Percentiles rank a stretch among this genome's conserved stretches.
Conservation (phyloP, 495 filamentous ascomycete genomes). For the Acidomyces sp. region DNA sequence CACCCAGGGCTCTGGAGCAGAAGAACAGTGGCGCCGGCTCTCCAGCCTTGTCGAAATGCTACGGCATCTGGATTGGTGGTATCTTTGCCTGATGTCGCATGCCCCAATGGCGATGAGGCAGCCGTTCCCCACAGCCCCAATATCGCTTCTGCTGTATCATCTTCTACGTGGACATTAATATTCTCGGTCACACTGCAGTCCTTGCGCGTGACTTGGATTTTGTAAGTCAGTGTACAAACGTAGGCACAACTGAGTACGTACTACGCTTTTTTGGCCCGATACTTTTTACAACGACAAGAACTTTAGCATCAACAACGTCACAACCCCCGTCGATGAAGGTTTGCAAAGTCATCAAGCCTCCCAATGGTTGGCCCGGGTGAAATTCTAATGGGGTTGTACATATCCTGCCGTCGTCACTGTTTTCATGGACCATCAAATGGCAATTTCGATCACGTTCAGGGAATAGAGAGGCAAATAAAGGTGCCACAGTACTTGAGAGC, state of each 20-base stretch:
- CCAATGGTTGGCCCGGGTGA: slow-evolving; percentile 26
- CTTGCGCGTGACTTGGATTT: slow-evolving; percentile 32
- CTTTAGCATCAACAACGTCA: slow-evolving; percentile 34
- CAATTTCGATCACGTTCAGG: slow-evolving; percentile 38
- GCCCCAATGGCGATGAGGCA: slow-evolving; percentile 30
- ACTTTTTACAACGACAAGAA: slow-evolving; percentile 45
- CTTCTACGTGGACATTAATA: slow-evolving; percentile 43
- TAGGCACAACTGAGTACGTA: slow-evolving; percentile 5
- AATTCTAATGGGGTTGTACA: slow-evolving; percentile 37
- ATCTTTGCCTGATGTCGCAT: background rate
- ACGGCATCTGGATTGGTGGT: slow-evolving; percentile 35
- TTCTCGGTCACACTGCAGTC: slow-evolving; percentile 33
- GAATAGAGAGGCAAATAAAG: slow-evolving; percentile 36
- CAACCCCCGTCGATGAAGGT: slow-evolving; percentile 41
- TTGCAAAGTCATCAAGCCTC: slow-evolving; percentile 42
- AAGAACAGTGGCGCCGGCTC: slow-evolving; percentile 15
- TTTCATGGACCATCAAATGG: slow-evolving; percentile 40
- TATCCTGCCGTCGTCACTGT: slow-evolving; percentile 31
- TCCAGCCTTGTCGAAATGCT: slow-evolving; percentile 7
- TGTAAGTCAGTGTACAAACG: background rate
- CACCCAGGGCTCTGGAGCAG: slow-evolving; percentile 39
- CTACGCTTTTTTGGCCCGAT: slow-evolving; percentile 37
- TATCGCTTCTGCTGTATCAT: slow-evolving; percentile 42
- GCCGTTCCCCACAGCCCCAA: slow-evolving; percentile 43
- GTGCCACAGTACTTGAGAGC: slow-evolving; percentile 24